Evolutionary conservation across 1,139 yeast genomes (phyloP).

Genomic region (Blastobotrys niveus): DNA sequence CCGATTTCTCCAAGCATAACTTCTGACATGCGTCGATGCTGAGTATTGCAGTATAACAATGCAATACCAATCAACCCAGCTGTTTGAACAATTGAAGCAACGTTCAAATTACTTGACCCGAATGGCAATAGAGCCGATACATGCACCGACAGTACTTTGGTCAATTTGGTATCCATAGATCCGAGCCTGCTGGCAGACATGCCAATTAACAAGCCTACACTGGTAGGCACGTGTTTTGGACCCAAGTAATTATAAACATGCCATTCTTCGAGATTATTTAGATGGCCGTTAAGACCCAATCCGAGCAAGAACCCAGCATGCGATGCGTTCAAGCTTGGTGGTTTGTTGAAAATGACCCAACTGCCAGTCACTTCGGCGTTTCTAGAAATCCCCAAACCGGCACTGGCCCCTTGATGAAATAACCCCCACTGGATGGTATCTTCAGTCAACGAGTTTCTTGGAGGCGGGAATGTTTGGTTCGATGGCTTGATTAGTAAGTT

Average conservation of each 20-base stretch:
- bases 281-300: constrained; percentile 84
- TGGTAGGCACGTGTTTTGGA: constrained; percentile 78
- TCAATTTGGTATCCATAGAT: constrained; percentile 77
- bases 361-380: constrained; percentile 73
- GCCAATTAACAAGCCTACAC: constrained; percentile 83
- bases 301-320: constrained; percentile 97
- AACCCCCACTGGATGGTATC: constrained; percentile 71
- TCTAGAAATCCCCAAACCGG: constrained; percentile 72
- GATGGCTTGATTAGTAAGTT: constrained; percentile 62
- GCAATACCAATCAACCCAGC: constrained; percentile 94
- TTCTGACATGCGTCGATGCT: constrained; percentile 84
- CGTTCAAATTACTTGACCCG: constrained; percentile 87
- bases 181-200: constrained; percentile 88
- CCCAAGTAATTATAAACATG: constrained; percentile 91
- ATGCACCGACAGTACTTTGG: constrained; percentile 89
- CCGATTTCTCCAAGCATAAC: constrained; percentile 44
- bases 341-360: constrained; percentile 88
- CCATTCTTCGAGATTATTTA: constrained; percentile 86
- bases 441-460: constrained; percentile 49
- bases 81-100: constrained; percentile 75
- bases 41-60: constrained; percentile 67
- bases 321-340: constrained; percentile 62
- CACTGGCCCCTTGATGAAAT: constrained; percentile 87
- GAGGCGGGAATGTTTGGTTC: constrained; percentile 57
- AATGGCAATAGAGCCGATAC: constrained; percentile 85